A percentile compares a stretch with the other conserved stretches of the same genome.
Evolutionary conservation across 768 basidiomycete species (phyloP).

Genomic region (Boletellus ananas): DNA sequence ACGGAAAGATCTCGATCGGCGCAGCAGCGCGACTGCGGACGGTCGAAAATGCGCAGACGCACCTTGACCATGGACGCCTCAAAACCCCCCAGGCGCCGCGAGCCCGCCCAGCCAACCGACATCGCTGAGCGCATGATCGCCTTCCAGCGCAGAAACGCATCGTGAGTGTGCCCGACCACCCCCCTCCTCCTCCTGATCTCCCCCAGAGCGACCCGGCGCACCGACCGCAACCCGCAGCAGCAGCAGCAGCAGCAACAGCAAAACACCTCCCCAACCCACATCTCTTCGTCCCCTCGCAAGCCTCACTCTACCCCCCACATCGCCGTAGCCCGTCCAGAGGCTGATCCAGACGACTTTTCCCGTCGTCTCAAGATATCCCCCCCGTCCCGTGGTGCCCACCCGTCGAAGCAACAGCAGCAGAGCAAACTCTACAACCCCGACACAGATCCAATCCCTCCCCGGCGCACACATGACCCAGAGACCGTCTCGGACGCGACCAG

Average conservation of each 20-base stretch:
- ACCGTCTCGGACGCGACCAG: slow-evolving; percentile 54
- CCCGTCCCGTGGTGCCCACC: slow-evolving; percentile 37
- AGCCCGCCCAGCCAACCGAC: slow-evolving; percentile 42
- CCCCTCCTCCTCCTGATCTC: background rate
- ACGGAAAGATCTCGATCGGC: slow-evolving; percentile 33
- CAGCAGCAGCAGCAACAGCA: background rate
- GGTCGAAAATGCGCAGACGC: slow-evolving; percentile 20
- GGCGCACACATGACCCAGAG: slow-evolving; percentile 64
- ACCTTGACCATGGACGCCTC: slow-evolving; percentile 29
- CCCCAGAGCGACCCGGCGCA: slow-evolving; percentile 41
- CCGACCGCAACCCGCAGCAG: slow-evolving; percentile 33
- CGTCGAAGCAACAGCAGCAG: slow-evolving; percentile 28
- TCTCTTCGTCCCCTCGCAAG: slow-evolving; percentile 13
- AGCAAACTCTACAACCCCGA: slow-evolving; percentile 71
- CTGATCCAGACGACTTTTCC: slow-evolving; percentile 71
- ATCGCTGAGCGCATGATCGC: slow-evolving; percentile 64
- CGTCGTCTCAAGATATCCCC: slow-evolving; percentile 67
- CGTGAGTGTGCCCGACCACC: slow-evolving; percentile 35
- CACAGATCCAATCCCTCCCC: slow-evolving; percentile 59
- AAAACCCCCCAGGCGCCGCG: slow-evolving; percentile 31
- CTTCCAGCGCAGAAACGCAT: slow-evolving; percentile 60
- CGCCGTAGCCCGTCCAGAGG: slow-evolving; percentile 37
- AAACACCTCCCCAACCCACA: too few relatives aligned
- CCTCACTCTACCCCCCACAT: slow-evolving; percentile 15
- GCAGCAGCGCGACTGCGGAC: slow-evolving; percentile 33